phyloP scores from a whole-genome alignment of 2,329 filamentous ascomycete species.

The Parasarocladium wereldwijsianum region DNA sequence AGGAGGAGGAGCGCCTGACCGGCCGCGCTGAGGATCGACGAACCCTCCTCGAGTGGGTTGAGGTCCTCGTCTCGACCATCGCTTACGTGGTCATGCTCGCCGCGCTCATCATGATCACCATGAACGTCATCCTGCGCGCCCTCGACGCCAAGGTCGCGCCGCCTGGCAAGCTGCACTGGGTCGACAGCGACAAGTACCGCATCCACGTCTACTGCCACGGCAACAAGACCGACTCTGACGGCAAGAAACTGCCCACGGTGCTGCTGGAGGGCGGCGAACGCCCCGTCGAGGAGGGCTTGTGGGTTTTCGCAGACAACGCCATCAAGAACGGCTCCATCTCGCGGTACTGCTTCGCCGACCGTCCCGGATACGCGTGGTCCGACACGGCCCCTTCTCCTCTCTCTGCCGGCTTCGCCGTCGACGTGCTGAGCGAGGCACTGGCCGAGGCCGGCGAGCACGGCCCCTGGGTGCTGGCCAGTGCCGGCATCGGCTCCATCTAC shows the following conservation, averaged over 20 bases:
- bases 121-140: slow-evolving; percentile 64
- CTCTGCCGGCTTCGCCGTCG: slow-evolving; percentile 83
- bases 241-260: slow-evolving; percentile 54
- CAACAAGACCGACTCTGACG: slow-evolving; percentile 43
- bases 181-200: slow-evolving; percentile 73
- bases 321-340: slow-evolving; percentile 67
- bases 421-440: slow-evolving; percentile 76
- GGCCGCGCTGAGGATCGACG: slow-evolving; percentile 77
- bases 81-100: slow-evolving; percentile 54
- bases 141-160: slow-evolving; percentile 61
- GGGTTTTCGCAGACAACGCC: slow-evolving; percentile 63
- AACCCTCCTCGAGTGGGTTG: slow-evolving; percentile 70
- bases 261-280: slow-evolving; percentile 73
- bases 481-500: slow-evolving; percentile 78
- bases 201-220: slow-evolving; percentile 75
- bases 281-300: slow-evolving; percentile 65
- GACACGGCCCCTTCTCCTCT: slow-evolving; percentile 91
- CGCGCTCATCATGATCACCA: slow-evolving; percentile 61
- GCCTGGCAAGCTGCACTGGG: slow-evolving; percentile 62
- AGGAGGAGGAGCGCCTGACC: slow-evolving; percentile 86
- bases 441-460: slow-evolving; percentile 67
- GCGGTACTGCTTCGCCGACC: slow-evolving; percentile 91
- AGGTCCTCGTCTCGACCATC: slow-evolving; percentile 61
- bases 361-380: slow-evolving; percentile 73
- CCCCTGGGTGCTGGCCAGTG: slow-evolving; percentile 77